These are phyloP conservation scores for Lipomyces orientalis DNA, from an alignment of 805 yeast genomes.

Conservation along the genomic window DNA sequence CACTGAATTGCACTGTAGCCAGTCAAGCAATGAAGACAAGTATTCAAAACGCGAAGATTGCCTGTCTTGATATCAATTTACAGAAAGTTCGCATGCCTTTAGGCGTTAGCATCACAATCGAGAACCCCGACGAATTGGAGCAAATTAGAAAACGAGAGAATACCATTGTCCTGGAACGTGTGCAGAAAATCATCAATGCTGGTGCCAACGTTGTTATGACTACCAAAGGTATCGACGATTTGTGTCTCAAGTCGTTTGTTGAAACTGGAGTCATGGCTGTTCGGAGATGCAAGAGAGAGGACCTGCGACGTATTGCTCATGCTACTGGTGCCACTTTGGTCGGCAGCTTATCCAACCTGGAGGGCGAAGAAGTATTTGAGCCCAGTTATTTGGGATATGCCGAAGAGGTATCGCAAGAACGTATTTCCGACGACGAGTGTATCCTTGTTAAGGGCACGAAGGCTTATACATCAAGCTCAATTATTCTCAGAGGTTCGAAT, in stretches of 20 bases:
- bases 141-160: conserved; percentile 87
- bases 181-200: conserved; percentile 76
- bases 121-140: conserved; percentile 96
- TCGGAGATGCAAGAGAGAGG: conserved; percentile 96
- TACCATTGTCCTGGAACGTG: conserved; percentile 82
- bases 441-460: conserved; percentile 87
- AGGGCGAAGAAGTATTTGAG: conserved; percentile 94
- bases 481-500: conserved; percentile 93
- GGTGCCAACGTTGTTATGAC: conserved; percentile 94
- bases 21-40: conserved; percentile 92
- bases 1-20: conserved; percentile 94
- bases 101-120: conserved; percentile 96
- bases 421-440: conserved; percentile 96
- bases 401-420: conserved; percentile 86
- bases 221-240: conserved; percentile 93
- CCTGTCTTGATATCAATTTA: conserved; percentile 86
- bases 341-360: conserved; percentile 86
- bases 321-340: conserved; percentile 97
- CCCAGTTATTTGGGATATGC: conserved; percentile 84
- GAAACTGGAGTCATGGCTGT: conserved; percentile 94
- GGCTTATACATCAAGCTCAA: conserved; percentile 89
- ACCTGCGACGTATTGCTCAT: conserved; percentile 92
- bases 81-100: conserved; percentile 97
- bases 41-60: conserved; percentile 74
- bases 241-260: conserved; percentile 87